Base-by-base conservation (phyloP, 148 eudicot genomes). In the Spergularia bocconei region DNA sequence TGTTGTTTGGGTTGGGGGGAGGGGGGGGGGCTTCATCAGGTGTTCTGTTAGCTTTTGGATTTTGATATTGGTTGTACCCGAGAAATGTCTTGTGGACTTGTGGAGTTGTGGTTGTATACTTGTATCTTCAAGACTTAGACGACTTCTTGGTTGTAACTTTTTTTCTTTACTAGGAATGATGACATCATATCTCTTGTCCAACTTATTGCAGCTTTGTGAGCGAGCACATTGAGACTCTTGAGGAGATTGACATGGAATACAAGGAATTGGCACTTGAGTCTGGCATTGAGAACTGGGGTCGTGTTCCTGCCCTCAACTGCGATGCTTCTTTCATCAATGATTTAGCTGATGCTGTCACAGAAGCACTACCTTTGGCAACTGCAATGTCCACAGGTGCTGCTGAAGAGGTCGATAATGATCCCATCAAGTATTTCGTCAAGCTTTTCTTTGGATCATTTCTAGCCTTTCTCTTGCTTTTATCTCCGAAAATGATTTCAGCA, bases 201-300 rank as follows among this genome's bases (percentile, higher is more conserved):
- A 50, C 56, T 64, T 74, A 63, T 55, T 77, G 71, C 88, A 93
- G 98, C 82, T 93, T 93, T 82, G 98, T 93, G 67, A 93, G 95
- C 58, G 98, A 93, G 84, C 98, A 93, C 87, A 93, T 93, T 72
- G 98, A 95, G 84, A 92, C 98, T 7, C 92, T 92, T 33, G 99
- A 95, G 83, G 99, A 95, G 84, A 95, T 95, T 23, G 99, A 95
- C 68, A 95, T 92, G 99, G 99, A 95, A 81, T 95, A 92, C 88
- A 89, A 59, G 78, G 86, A 95, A 38, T 70, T 92, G 78, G 99
- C 99, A 11, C 90, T 92, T 12, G 97, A 89, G 79, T 95, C 99
- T 2, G 97, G 99, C 36, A 88, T 95, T 23, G 85, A 86, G 78
- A 92, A 92, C 20, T 95, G 99, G 99, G 99, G 99, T 11, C 91